Base-by-base conservation (phyloP, 768 basidiomycete species). In the Psilocybe cyanescens region DNA sequence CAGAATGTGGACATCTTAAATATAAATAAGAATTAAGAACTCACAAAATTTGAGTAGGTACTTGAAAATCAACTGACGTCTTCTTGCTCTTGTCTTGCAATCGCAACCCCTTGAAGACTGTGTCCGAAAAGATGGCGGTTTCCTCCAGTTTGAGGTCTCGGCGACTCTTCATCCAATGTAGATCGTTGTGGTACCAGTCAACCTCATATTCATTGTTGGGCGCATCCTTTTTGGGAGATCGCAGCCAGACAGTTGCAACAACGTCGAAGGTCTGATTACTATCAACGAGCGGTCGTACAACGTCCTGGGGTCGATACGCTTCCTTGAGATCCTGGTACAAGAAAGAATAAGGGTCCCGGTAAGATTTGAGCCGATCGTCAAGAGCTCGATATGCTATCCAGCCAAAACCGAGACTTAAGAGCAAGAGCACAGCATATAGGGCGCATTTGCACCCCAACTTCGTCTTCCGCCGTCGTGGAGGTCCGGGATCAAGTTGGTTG, bases 1-100 rank as follows among this genome's bases (percentile, higher is more conserved):
- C 16, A 17, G 39, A 44, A 44, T 3, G 29, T 56, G 24, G 17
- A 51, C 24, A 16, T 29, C 30, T 1, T 24, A 35, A 5, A 6
- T n/a, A 28, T 2, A 37, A 35, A 30, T 19, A 2, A 1, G 11
- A 51, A 31, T 6, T 19, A 49, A 61, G 46, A 28, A 63, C 75
- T 68, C 56, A 78, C 76, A 77, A 78, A 16, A 70, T 60, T 17
- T 56, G 62, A 0, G 72, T 74, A 3, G 76, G 77, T 14, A 78
- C 52, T 19, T 62, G 62, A 28, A 75, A 68, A 9, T 71, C 63
- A n/a, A 77, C 64, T 1, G 70, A 65, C 16, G 68, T 57, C 52
- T 67, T 66, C 14, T 67, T 17, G 33, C 67, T 60, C 50, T 72
- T 70, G 45, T 73, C 71, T 14, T 63, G 67, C 50, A 76, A 52